Conservation (phyloP, 2,329 filamentous ascomycete genomes). For the Rutstroemia sp. region DNA sequence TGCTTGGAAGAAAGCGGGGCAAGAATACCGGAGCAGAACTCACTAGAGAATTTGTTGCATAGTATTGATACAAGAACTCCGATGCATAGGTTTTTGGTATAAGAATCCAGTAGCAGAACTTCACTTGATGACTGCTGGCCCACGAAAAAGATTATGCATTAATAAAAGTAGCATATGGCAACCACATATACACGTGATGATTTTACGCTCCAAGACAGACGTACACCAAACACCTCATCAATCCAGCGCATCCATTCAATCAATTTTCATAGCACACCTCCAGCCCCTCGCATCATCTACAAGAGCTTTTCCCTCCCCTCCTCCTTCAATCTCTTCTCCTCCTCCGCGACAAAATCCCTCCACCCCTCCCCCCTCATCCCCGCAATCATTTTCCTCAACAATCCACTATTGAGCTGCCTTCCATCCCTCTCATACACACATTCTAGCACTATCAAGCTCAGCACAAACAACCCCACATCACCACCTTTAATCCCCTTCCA, state of each 20-base stretch:
- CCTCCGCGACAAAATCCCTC: conserved; percentile 19
- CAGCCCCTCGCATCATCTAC: background rate
- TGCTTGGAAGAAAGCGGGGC: too few relatives aligned
- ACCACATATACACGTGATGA: background rate
- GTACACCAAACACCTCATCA: background rate
- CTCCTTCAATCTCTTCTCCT: conserved; percentile 18
- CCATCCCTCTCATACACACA: conserved; percentile 42
- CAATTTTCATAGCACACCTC: too few relatives aligned
- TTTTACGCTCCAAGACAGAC: background rate
- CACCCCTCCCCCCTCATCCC: conserved; percentile 26
- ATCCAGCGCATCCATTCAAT: background rate
- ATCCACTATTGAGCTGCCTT: conserved; percentile 18
- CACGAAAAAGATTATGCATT: background rate
- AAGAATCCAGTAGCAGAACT: too few relatives aligned
- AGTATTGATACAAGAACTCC: too few relatives aligned
- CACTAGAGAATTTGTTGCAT: too few relatives aligned
- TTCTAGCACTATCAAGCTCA: conserved; percentile 70
- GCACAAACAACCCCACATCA: conserved; percentile 77
- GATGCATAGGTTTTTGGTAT: too few relatives aligned
- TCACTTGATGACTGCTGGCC: too few relatives aligned
- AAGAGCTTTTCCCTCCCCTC: conserved; percentile 5
- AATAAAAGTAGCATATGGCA: background rate
- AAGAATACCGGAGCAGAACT: too few relatives aligned
- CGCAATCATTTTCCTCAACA: conserved; percentile 23
- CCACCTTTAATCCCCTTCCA: conserved; percentile 78